Evolutionary conservation across 2,329 filamentous ascomycete species (phyloP).

Genomic region (Trichocomaceae sp.): DNA sequence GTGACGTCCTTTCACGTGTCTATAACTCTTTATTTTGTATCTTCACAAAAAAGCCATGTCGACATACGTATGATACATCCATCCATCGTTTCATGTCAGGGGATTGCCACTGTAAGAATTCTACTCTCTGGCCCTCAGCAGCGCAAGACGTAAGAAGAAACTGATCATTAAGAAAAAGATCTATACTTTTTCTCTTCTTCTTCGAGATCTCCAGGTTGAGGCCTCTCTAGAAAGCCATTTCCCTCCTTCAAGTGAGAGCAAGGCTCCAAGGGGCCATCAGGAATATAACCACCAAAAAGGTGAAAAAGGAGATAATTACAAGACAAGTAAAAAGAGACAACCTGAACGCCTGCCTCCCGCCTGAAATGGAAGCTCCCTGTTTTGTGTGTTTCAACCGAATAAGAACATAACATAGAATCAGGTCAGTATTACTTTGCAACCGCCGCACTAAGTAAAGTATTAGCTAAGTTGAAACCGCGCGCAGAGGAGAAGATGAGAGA

Average conservation of each 20-base stretch:
- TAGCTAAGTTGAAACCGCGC: constrained; percentile 11
- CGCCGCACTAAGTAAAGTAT: constrained; percentile 33
- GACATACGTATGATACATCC: constrained; percentile 2
- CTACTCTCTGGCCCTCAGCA: not conserved
- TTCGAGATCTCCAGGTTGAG: not conserved
- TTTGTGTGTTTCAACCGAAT: constrained; percentile 16
- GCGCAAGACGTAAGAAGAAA: not conserved
- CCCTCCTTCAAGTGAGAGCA: not conserved
- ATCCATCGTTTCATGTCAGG: constrained; percentile 2
- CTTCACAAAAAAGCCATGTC: constrained; percentile 8
- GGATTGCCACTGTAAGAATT: not conserved
- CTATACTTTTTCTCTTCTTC: not conserved
- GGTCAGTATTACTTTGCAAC: constrained; percentile 43
- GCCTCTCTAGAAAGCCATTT: not conserved
- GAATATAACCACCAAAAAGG: not conserved
- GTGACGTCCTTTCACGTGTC: not conserved
- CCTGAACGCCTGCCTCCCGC: constrained; percentile 40
- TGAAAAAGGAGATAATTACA: constrained; percentile 1
- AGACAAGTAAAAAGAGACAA: constrained; percentile 20
- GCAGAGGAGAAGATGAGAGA: constrained; percentile 4
- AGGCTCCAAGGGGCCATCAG: constrained; percentile 2
- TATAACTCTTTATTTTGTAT: constrained; percentile 1
- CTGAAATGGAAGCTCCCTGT: constrained; percentile 21
- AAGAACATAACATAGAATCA: not conserved
- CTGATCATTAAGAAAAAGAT: not conserved